Evolutionary conservation across 2,329 filamentous ascomycete species (phyloP), one percentile per base, ranked within the genome.

Genomic region (Lachnum nothofagi): DNA sequence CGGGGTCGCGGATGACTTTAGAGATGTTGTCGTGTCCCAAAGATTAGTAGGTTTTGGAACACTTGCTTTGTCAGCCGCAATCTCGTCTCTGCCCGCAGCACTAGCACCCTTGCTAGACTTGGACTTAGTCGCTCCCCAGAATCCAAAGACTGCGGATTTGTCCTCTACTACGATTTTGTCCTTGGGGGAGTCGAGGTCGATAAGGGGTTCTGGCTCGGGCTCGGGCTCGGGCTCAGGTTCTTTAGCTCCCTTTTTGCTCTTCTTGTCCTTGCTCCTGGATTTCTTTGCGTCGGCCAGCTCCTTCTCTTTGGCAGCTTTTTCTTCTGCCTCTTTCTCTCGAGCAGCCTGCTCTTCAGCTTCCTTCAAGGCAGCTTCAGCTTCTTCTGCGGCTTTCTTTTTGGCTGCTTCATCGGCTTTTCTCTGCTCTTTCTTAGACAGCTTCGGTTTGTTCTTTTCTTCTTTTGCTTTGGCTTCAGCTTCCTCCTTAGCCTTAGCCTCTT

Each of bases 121-220:
- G n/a, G n/a, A n/a, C 61, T 74, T 78, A 49, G 69, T 63, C 41
- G 71, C 68, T 51, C 78, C 75, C 79, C 78, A 82, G 68, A 81
- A 80, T 57, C 73, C 73, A 63, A 81, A 82, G 0, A 74, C 56
- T 33, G 57, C 55, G 6, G 53, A 38, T 46, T 58, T 62, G 34
- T 63, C 59, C 22, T 54, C 54, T 20, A 56, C 53, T 8, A 57
- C 64, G 23, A 66, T 63, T 57, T 68, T 61, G 45, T 70, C 66
- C 16, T 67, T 57, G 16, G 65, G 66, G 38, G 72, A 63, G 48
- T 64, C 65, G 29, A 63, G 38, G 38, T 60, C 58, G 17, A 58
- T 58, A 19, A 58, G 44, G 22, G 40, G 44, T 9, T 37, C 44
- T 12, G 53, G 43, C 19, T 57, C 59, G 19, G 47, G 48, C 27